phyloP scores from a whole-genome alignment of 108 stramenopile genomes.

The Stephanodiscus triporus region DNA sequence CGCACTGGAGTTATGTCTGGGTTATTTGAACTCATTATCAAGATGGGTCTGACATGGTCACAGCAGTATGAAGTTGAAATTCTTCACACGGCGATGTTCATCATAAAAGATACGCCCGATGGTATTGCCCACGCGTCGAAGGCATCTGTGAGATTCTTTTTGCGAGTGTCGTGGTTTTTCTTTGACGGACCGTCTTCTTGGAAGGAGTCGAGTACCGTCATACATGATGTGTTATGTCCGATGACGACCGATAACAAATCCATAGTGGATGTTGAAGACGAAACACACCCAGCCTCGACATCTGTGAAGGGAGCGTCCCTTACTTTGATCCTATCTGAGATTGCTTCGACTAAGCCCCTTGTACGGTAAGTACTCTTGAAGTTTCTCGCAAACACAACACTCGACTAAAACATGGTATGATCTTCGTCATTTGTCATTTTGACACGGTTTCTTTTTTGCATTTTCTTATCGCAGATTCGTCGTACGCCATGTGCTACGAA shows the following conservation, averaged over 20 bases:
- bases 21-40: constrained; percentile 49
- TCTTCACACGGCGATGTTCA: constrained; percentile 69
- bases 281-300: background rate
- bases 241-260: background rate
- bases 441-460: background rate
- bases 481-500: constrained; percentile 58
- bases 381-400: background rate
- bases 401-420: background rate
- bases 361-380: constrained; percentile 58
- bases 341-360: constrained; percentile 71
- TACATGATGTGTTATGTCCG: constrained; percentile 46
- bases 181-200: constrained; percentile 48
- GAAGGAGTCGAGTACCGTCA: constrained; percentile 23
- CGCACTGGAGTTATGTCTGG: constrained; percentile 52
- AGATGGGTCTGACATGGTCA: constrained; percentile 58
- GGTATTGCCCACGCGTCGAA: constrained; percentile 63
- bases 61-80: constrained; percentile 72
- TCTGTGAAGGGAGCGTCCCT: constrained; percentile 57
- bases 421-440: background rate
- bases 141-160: constrained; percentile 64
- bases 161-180: constrained; percentile 47
- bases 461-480: constrained; percentile 51
- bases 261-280: background rate
- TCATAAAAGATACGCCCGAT: constrained; percentile 72
- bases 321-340: constrained; percentile 58